Evolutionary conservation across 768 basidiomycete species (phyloP).

Genomic region (Thelephora aurantiotincta): DNA sequence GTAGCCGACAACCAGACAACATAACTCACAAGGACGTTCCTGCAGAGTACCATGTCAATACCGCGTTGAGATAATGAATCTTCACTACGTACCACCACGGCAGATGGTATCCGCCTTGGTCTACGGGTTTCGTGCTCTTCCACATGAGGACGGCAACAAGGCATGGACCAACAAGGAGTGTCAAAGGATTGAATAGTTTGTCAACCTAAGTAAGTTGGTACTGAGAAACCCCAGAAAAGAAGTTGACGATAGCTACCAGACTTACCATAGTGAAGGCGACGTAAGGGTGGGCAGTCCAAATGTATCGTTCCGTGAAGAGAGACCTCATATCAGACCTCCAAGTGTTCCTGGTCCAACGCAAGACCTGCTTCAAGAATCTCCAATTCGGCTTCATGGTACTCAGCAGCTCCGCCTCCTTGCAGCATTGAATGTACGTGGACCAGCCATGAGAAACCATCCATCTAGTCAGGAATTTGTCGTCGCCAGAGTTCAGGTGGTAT

Average conservation of each 20-base stretch:
- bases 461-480: constrained; percentile 87
- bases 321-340: constrained; percentile 85
- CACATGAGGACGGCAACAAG: constrained; percentile 66
- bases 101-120: constrained; percentile 63
- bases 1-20: constrained; percentile 57
- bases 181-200: constrained; percentile 78
- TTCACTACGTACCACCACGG: constrained; percentile 52
- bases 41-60: constrained; percentile 13
- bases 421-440: constrained; percentile 87
- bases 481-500: constrained; percentile 89
- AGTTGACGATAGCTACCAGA: constrained; percentile 1
- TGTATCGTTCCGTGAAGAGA: constrained; percentile 75
- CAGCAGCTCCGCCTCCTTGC: constrained; percentile 72
- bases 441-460: constrained; percentile 97
- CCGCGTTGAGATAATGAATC: not conserved
- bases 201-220: constrained; percentile 37
- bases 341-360: constrained; percentile 89
- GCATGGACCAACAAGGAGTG: constrained; percentile 71
- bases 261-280: constrained; percentile 78
- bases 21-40: constrained; percentile 60
- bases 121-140: constrained; percentile 58
- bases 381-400: constrained; percentile 96
- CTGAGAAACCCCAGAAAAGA: constrained; percentile 4
- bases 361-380: constrained; percentile 88
- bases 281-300: constrained; percentile 82